Conservation (phyloP, 345 rosid genomes). For the Rhodomyrtus tomentosa region DNA sequence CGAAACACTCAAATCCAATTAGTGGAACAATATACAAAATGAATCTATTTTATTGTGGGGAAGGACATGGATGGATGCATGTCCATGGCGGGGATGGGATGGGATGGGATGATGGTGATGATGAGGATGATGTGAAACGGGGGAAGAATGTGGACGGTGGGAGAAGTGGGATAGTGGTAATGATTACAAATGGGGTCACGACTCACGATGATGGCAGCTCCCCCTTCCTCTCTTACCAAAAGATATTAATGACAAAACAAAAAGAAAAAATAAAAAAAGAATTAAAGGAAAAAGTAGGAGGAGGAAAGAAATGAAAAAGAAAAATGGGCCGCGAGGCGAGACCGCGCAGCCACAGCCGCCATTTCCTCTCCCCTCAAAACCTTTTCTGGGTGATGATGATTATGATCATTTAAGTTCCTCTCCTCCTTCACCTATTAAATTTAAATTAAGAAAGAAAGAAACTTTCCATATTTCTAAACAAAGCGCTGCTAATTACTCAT, state of each 20-base stretch:
- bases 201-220: slow-evolving; percentile 12
- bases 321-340: slow-evolving; percentile 7
- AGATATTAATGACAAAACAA: not conserved
- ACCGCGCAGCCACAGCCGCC: slow-evolving; percentile 77
- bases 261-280: not conserved
- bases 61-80: not conserved
- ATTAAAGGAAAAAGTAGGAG: not conserved
- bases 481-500: not conserved
- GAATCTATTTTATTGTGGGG: not conserved
- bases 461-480: not conserved
- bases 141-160: not conserved
- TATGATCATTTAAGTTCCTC: too few relatives aligned
- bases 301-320: not conserved
- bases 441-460: not conserved
- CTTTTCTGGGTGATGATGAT: not conserved
- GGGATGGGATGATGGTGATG: not conserved
- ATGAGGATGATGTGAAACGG: not conserved
- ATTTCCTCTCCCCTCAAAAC: slow-evolving; percentile 23
- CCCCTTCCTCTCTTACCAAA: not conserved
- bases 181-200: slow-evolving; percentile 39
- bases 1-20: not conserved
- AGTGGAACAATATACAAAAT: not conserved
- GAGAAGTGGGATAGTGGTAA: slow-evolving; percentile 1
- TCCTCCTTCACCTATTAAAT: not conserved
- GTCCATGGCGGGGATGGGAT: not conserved